These are phyloP conservation scores for Spencermartinsiella ligniputridi DNA, from an alignment of 1,139 yeast species.

Conservation along the genomic window DNA sequence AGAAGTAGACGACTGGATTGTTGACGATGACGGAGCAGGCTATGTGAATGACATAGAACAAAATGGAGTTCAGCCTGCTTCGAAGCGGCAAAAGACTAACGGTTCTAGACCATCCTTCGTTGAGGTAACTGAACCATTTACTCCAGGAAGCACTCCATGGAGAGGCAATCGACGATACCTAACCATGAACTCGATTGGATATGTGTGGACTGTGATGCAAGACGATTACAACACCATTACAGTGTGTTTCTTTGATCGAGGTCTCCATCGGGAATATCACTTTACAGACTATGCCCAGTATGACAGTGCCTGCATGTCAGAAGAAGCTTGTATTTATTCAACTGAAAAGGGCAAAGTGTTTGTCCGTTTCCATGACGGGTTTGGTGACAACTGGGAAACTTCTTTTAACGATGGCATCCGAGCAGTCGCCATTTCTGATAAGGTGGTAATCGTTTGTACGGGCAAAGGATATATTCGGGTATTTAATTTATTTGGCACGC, in stretches of 20 bases:
- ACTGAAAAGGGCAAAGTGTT: constrained; percentile 24
- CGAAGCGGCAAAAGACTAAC: not conserved
- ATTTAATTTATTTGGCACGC: constrained; percentile 53
- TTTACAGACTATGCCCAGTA: constrained; percentile 69
- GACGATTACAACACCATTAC: constrained; percentile 64
- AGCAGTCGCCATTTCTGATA: constrained; percentile 48
- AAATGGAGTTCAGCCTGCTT: constrained; percentile 1
- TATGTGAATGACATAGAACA: constrained; percentile 27
- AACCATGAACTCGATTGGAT: constrained; percentile 77
- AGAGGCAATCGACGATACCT: constrained; percentile 64
- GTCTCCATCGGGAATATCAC: constrained; percentile 76
- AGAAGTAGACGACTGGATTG: constrained; percentile 41
- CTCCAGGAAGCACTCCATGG: constrained; percentile 90
- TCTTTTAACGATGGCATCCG: constrained; percentile 45
- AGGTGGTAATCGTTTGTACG: constrained; percentile 49
- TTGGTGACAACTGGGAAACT: constrained; percentile 39
- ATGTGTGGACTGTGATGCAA: constrained; percentile 73
- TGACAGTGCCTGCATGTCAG: constrained; percentile 73
- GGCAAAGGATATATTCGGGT: constrained; percentile 53
- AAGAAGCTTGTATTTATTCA: constrained; percentile 63
- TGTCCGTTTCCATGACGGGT: constrained; percentile 33
- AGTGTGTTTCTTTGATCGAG: constrained; percentile 79
- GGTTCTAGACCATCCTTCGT: not conserved
- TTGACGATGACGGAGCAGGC: constrained; percentile 55
- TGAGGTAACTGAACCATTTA: constrained; percentile 40